Base-by-base conservation (phyloP, 1,284 basidiomycete species). In the Rhodotorula sp. region DNA sequence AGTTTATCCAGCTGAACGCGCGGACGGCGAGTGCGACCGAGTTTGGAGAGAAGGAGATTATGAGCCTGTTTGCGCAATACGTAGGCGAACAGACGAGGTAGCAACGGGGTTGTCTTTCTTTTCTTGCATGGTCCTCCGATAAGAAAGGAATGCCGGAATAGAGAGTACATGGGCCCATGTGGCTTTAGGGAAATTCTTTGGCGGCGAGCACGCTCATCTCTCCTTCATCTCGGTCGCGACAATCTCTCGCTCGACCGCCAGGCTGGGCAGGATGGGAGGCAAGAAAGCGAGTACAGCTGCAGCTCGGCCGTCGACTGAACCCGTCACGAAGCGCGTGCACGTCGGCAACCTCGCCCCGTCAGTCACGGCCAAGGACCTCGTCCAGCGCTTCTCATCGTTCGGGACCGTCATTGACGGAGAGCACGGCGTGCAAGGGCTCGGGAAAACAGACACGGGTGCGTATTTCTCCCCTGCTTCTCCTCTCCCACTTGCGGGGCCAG, bases 1-100 rank as follows among this genome's bases (percentile, higher is more conserved):
- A 94, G 79, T 97, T 94, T 79, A 90, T 95, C 49, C 87, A 87
- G 1, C 86, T 91, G 52, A 92, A 95, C 80, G 91, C 90, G 79
- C 92, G 91, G 77, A 91, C 91, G n/a, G 69, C 54, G 29, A 14
- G 26, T 15, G 54, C 67, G 21, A 62, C 43, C 26, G 75, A 76
- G 66, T 62, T 76, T 54, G 89, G 88, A 67, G 90, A 91, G 0
- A 81, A 82, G 26, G 88, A 86, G 70, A 86, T 96, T 18, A 88
- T 87, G 15, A 79, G 82, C 21, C 90, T 90, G 77, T 96, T 95
- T 85, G 88, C 87, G 52, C 80, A 82, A 68, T 95, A 93, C 82
- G 80, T 97, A 10, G 64, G 72, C 54, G 61, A 59, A 5, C 67
- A 69, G 18, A 34, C 71, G 68, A 57, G 74, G 67, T 76, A 63